Conservation (phyloP, 73 alveolate species). For the Tetrahymena thermophila region DNA sequence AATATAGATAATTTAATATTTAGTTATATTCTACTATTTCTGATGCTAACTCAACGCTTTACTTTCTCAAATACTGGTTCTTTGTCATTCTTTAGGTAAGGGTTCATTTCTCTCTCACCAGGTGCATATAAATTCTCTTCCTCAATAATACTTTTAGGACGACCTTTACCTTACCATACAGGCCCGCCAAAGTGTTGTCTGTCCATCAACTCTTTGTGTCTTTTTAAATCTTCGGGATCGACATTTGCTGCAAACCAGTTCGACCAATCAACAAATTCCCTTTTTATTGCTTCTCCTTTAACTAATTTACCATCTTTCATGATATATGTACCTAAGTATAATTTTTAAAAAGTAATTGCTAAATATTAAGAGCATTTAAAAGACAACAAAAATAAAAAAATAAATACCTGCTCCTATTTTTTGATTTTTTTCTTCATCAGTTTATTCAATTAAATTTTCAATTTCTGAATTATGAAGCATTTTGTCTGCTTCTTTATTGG, state of each 20-base stretch:
- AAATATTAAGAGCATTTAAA: not conserved
- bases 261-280: slow-evolving; percentile 50
- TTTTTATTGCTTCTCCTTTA: slow-evolving; percentile 60
- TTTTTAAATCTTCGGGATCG: slow-evolving; percentile 73
- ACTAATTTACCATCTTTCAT: slow-evolving; percentile 68
- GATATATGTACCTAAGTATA: slow-evolving; percentile 7
- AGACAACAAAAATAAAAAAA: not conserved
- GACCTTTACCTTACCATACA: slow-evolving; percentile 71
- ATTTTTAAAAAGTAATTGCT: not conserved
- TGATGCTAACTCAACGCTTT: slow-evolving; percentile 22
- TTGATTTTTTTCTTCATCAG: not conserved
- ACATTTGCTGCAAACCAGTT: slow-evolving; percentile 78
- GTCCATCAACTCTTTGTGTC: slow-evolving; percentile 79
- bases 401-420: not conserved
- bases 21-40: not conserved
- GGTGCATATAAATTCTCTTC: slow-evolving; percentile 24
- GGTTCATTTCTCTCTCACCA: slow-evolving; percentile 13
- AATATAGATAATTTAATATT: not conserved
- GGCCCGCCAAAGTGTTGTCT: slow-evolving; percentile 77
- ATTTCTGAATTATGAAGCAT: not conserved
- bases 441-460: not conserved
- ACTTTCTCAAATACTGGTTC: slow-evolving; percentile 1
- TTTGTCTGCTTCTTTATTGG: not conserved
- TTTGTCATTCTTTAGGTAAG: not conserved
- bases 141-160: slow-evolving; percentile 63